Conservation (phyloP, 2,329 filamentous ascomycete species). For the Cladophialophora immunda region DNA sequence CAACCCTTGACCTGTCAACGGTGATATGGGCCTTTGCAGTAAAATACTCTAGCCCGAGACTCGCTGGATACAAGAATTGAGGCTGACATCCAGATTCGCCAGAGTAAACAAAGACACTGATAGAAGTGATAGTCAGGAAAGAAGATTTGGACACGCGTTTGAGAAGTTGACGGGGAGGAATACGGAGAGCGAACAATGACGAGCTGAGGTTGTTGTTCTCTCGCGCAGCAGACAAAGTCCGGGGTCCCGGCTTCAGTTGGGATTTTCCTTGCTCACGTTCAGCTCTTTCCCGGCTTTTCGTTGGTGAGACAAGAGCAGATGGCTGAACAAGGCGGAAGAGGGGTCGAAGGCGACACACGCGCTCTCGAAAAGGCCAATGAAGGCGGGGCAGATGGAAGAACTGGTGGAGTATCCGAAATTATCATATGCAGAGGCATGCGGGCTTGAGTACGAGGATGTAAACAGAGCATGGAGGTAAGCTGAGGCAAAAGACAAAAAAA, state of each 20-base stretch:
- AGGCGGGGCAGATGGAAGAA: constrained; percentile 30
- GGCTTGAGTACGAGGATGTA: constrained; percentile 24
- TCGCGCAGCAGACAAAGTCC: constrained; percentile 25
- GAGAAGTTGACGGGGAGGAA: not conserved
- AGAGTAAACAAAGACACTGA: constrained; percentile 11
- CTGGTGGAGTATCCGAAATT: constrained; percentile 38
- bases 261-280: constrained; percentile 30
- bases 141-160: not conserved
- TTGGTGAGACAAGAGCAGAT: constrained; percentile 7
- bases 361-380: constrained; percentile 23
- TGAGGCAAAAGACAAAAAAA: constrained; percentile 15
- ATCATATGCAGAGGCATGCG: constrained; percentile 32
- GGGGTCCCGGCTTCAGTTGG: constrained; percentile 16
- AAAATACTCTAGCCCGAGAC: not conserved
- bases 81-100: constrained; percentile 24
- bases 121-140: constrained; percentile 17
- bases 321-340: constrained; percentile 20
- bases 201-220: constrained; percentile 30
- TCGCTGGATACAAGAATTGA: not conserved
- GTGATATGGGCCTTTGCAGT: constrained; percentile 1
- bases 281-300: constrained; percentile 7
- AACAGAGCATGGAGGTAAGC: constrained; percentile 26
- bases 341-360: constrained; percentile 25
- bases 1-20: constrained; percentile 10
- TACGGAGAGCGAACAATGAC: not conserved